These are phyloP conservation scores for Trichomonas vaginalis DNA, from an alignment of 208 protist genomes.

Conservation along the genomic window DNA sequence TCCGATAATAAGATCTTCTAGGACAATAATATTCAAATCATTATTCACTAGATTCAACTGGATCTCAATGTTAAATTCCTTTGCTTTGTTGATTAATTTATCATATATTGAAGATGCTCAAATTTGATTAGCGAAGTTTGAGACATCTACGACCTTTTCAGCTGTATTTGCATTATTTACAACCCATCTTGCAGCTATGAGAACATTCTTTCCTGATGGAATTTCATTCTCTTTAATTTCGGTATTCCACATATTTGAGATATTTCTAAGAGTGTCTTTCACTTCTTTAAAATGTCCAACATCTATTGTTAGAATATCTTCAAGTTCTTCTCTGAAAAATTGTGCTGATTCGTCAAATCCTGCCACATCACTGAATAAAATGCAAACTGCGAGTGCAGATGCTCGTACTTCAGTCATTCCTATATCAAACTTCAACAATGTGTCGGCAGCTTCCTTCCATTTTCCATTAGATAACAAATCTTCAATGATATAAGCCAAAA, in stretches of 20 bases:
- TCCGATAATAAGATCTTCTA: no score
- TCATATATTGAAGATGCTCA: no score
- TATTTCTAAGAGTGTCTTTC: background rate
- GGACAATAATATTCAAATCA: no score
- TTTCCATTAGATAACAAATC: background rate
- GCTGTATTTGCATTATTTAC: no score
- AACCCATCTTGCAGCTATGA: no score
- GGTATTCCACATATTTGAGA: background rate
- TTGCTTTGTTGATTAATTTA: no score
- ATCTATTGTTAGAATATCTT: background rate
- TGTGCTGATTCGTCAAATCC: background rate
- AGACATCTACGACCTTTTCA: no score
- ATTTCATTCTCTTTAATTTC: background rate
- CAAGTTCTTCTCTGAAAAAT: background rate
- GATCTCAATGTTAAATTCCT: no score
- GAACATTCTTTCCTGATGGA: no score
- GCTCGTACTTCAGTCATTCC: background rate
- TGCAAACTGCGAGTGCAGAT: background rate
- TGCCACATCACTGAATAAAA: background rate
- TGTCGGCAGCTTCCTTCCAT: background rate
- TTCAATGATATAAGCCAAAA: background rate
- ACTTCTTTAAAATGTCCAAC: background rate
- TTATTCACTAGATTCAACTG: no score
- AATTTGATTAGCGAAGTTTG: no score
- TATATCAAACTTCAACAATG: background rate